Evolutionary conservation across 495 filamentous ascomycete species (phyloP), one percentile per base, ranked within the genome.

Genomic region (Pseudotulostoma volvatum): DNA sequence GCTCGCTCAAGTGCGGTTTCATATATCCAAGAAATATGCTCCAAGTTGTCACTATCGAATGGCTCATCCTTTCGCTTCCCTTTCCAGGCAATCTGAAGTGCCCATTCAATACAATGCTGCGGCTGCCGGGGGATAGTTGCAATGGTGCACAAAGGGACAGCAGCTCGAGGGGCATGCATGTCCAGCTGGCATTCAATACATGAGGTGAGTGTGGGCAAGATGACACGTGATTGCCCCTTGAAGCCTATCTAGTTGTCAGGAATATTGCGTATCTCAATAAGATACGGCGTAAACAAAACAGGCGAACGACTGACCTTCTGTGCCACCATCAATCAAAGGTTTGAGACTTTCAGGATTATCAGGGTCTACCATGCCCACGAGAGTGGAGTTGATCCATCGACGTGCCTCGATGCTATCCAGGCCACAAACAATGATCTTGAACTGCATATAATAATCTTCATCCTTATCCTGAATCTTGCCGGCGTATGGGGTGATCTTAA

Each of bases 41-140:
- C 87, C 38, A 93, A 82, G 49, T 99, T 81, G 55, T 99, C 92
- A 41, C 82, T 95, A 55, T 99, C 92, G 40, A 99, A 77, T 9
- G 70, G 63, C 30, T 72, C 69, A 31, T 68, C 68, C 53, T 62
- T 70, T 11, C 61, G 63, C 20, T 70, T 56, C 31, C 67, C 66
- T 40, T 73, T 70, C 79, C 79, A 84, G 20, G 76, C 77, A 33
- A 84, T 80, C 55, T 96, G 84, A 53, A 94, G 85, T 11, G 92
- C 92, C 92, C 92, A 99, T 57, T 99, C 92, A 57, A 99, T 87
- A 54, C 92, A 99, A 56, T 99, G 92, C 52, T 94, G 83, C 17
- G 92, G 92, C 53, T 99, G 92, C 13, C 92, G 81, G 3, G 92
- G 92, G 44, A 99, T 96, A 28, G 84, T 88, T 19, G 92, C 92